phyloP scores from a whole-genome alignment of 331 rosid genomes.

The Telfairia occidentalis region DNA sequence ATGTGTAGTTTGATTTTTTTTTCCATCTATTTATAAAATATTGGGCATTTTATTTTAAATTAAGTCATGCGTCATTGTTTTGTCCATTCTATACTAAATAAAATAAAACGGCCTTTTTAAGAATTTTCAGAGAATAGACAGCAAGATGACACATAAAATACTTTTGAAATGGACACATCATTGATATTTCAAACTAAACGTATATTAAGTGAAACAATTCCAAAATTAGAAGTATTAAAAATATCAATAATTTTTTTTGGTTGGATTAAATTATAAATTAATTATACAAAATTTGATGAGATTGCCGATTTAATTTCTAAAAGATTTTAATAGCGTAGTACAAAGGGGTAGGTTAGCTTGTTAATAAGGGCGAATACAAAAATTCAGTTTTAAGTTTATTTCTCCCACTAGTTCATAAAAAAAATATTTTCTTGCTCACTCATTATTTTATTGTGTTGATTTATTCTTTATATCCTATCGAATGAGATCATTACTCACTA shows the following conservation, averaged over 20 bases:
- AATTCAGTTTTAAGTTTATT: too few species aligned
- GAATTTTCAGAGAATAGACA: conserved; percentile 2
- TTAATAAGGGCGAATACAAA: too few species aligned
- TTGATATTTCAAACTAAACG: background rate
- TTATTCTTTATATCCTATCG: too few species aligned
- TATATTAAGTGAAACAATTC: background rate
- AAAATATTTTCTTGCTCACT: too few species aligned
- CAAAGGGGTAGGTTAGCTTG: too few species aligned
- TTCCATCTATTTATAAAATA: background rate
- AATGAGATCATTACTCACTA: too few species aligned
- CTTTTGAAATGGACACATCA: background rate
- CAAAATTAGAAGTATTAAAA: background rate
- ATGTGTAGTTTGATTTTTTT: background rate
- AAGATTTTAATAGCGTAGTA: background rate
- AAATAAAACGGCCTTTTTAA: background rate
- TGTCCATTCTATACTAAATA: background rate
- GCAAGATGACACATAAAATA: background rate
- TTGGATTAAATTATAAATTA: background rate
- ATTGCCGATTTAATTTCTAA: background rate
- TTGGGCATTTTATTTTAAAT: background rate
- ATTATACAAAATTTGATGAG: background rate
- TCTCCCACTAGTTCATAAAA: too few species aligned
- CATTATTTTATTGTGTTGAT: too few species aligned
- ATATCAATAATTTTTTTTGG: background rate
- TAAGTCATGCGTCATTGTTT: background rate